Percentiles rank a stretch among this genome's conserved stretches.
These are phyloP conservation scores for Nemania bipapillata DNA, from an alignment of 2,329 filamentous ascomycete species.

Conservation along the genomic window DNA sequence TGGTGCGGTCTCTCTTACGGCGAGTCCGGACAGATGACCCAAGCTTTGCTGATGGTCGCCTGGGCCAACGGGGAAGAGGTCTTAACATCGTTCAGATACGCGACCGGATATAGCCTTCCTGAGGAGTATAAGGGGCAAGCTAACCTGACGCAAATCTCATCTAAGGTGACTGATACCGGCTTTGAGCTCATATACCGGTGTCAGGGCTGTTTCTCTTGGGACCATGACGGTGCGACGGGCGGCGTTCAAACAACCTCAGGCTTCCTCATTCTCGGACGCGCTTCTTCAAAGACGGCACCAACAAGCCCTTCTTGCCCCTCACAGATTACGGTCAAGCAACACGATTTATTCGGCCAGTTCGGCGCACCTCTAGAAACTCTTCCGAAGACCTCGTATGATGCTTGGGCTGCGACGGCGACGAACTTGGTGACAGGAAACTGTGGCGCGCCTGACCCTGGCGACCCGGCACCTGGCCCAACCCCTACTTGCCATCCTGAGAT, in stretches of 20 bases:
- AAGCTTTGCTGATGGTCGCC: constrained; percentile 62
- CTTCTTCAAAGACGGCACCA: constrained; percentile 59
- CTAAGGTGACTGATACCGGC: constrained; percentile 65
- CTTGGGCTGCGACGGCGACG: constrained; percentile 59
- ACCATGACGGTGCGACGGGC: constrained; percentile 60
- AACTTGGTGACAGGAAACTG: constrained; percentile 53
- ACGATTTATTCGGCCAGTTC: constrained; percentile 67
- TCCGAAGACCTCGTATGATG: constrained; percentile 54
- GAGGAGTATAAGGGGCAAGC: constrained; percentile 70
- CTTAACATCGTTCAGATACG: constrained; percentile 68
- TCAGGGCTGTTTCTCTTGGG: constrained; percentile 66
- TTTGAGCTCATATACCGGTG: constrained; percentile 74
- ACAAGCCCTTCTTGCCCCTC: constrained; percentile 57
- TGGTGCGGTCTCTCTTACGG: constrained; percentile 51
- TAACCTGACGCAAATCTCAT: constrained; percentile 69
- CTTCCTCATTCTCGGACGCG: constrained; percentile 65
- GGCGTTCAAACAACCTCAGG: constrained; percentile 59
- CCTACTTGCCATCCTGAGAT: constrained; percentile 47
- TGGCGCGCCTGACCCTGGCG: constrained; percentile 39
- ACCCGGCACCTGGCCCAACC: constrained; percentile 39
- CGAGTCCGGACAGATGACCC: constrained; percentile 51
- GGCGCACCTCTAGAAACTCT: constrained; percentile 53
- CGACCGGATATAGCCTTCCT: constrained; percentile 69
- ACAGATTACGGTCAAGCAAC: constrained; percentile 61
- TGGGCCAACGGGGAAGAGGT: constrained; percentile 66